Conservation (phyloP, 768 basidiomycete species). For the Suillus lakei region DNA sequence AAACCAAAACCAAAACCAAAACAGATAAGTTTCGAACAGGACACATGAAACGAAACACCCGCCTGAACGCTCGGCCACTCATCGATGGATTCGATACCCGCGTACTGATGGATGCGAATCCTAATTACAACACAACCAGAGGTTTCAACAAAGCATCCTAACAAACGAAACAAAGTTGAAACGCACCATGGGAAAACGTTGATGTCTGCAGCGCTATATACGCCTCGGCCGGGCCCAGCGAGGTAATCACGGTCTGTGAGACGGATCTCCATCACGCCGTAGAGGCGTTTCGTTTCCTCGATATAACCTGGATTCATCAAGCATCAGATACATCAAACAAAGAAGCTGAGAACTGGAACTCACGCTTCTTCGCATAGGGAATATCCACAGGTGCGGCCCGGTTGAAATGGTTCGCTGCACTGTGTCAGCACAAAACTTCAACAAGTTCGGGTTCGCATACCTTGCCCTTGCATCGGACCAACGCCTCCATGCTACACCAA, state of each 20-base stretch:
- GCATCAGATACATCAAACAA: neutral
- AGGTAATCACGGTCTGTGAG: constrained; percentile 50
- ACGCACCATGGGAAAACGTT: constrained; percentile 31
- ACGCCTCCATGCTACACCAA: constrained; percentile 32
- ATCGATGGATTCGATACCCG: constrained; percentile 41
- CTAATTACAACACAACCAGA: constrained; percentile 23
- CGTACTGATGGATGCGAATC: constrained; percentile 36
- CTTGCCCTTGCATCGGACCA: constrained; percentile 44
- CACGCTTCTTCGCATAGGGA: constrained; percentile 42
- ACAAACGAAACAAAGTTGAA: constrained; percentile 10
- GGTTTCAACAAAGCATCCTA: neutral
- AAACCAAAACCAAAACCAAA: neutral
- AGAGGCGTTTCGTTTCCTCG: constrained; percentile 53
- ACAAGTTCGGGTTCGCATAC: constrained; percentile 1
- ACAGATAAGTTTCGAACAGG: neutral
- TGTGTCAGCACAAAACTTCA: neutral
- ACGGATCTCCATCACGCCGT: constrained; percentile 51
- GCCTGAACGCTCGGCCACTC: constrained; percentile 46
- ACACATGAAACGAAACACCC: neutral
- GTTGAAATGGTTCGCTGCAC: constrained; percentile 43
- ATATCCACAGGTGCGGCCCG: constrained; percentile 37
- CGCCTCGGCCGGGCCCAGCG: constrained; percentile 39
- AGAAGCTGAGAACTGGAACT: neutral
- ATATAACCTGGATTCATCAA: constrained; percentile 37
- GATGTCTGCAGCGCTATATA: constrained; percentile 47